phyloP scores from a whole-genome alignment of 768 basidiomycete genomes.

The Nidularia sp. region DNA sequence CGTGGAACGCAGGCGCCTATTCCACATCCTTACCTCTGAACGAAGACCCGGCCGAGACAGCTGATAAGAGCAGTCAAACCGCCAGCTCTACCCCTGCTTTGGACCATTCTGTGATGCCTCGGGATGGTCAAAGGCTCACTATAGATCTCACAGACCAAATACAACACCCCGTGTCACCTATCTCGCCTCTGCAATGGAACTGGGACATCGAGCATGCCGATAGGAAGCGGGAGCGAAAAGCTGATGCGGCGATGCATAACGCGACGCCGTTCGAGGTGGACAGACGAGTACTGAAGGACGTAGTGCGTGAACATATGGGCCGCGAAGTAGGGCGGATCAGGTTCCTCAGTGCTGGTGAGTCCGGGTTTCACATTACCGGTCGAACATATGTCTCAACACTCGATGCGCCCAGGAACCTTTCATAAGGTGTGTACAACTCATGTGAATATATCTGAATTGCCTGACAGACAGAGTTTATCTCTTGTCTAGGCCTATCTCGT shows the following conservation, averaged over 20 bases:
- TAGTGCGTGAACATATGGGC: constrained; percentile 68
- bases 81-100: not conserved
- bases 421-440: constrained; percentile 52
- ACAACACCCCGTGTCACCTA: not conserved
- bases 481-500: constrained; percentile 66
- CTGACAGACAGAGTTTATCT: not conserved
- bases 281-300: constrained; percentile 68
- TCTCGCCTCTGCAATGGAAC: constrained; percentile 52
- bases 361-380: constrained; percentile 10
- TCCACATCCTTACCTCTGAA: not conserved
- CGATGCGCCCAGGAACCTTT: constrained; percentile 61
- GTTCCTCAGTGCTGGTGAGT: constrained; percentile 73
- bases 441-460: not conserved
- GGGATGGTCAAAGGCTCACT: constrained; percentile 18
- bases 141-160: constrained; percentile 3
- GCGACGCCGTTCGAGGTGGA: constrained; percentile 73
- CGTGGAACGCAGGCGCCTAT: constrained; percentile 4
- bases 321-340: constrained; percentile 64
- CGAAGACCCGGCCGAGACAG: constrained; percentile 16
- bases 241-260: constrained; percentile 59
- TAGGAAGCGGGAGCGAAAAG: constrained; percentile 56
- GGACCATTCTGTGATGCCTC: constrained; percentile 26
- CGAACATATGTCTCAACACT: not conserved
- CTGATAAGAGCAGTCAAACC: constrained; percentile 12
- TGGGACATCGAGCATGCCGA: constrained; percentile 74